Evolutionary conservation across 176 grass and related monocot genomes (phyloP).

Genomic region (Oryza glaberrima): DNA sequence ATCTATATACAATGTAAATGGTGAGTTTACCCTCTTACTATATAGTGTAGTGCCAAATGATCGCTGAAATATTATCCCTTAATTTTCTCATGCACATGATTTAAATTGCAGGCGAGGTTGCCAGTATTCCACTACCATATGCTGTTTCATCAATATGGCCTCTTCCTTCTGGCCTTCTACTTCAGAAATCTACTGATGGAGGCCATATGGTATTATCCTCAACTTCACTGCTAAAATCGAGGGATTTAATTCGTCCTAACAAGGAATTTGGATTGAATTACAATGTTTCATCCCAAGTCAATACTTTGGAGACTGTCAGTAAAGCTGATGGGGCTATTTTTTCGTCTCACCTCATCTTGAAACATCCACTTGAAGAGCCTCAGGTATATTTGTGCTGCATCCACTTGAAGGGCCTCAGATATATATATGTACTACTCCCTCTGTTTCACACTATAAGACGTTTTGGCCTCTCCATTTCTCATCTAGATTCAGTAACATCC

Average conservation of each 20-base stretch:
- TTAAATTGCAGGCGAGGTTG: conserved; percentile 70
- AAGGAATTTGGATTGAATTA: conserved; percentile 76
- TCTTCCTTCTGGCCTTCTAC: conserved; percentile 78
- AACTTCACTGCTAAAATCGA: conserved; percentile 62
- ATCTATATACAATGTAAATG: conserved; percentile 79
- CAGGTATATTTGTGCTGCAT: conserved; percentile 73
- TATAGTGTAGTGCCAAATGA: conserved; percentile 21
- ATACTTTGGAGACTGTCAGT: conserved; percentile 49
- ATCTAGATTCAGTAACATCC: no score
- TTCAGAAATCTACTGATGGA: conserved; percentile 82
- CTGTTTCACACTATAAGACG: no score
- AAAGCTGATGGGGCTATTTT: conserved; percentile 62
- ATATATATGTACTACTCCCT: conserved; percentile 24
- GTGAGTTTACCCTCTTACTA: conserved; percentile 43
- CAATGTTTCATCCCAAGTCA: conserved; percentile 45
- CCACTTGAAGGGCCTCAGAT: conserved; percentile 93
- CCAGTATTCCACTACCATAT: conserved; percentile 76
- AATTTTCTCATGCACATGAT: conserved; percentile 15
- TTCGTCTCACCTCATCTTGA: conserved; percentile 86
- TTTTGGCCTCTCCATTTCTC: no score
- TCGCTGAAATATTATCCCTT: conserved; percentile 4
- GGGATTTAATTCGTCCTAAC: conserved; percentile 71
- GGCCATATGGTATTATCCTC: conserved; percentile 64
- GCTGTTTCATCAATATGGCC: conserved; percentile 89
- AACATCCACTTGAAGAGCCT: conserved; percentile 91